Base-by-base conservation (phyloP, 2,329 filamentous ascomycete species). In the Endocalyx cinctus region DNA sequence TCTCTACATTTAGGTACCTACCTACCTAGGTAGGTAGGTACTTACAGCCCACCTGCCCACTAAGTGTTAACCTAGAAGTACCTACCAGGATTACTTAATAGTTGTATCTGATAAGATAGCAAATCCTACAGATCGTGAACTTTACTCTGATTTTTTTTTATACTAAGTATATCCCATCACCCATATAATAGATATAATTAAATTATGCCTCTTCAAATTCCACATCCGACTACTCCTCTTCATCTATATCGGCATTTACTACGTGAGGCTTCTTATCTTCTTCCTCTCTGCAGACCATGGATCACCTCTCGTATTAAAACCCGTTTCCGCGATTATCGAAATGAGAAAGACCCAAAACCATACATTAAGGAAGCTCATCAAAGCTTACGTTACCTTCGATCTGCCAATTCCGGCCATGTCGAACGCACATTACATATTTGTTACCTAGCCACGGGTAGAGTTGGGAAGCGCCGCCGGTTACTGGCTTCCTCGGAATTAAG, bases 191-290 rank as follows among this genome's bases (percentile, higher is more conserved):
- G n/a, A n/a, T n/a, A n/a, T n/a, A n/a, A n/a, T n/a, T n/a, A n/a
- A n/a, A 37, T 15, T 15, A 62, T 63, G 57, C 54, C 55, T 31
- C 52, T 57, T 16, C 58, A 54, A 31, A 56, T 66, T 15, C 54
- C 54, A 13, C 47, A 54, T 25, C 58, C 60, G 10, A 41, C 34
- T 8, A 50, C 45, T 1, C 41, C 62, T 4, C 46, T 68, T 11
- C 67, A 71, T 45, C 55, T 77, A 29, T 82, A 78, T 53, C 69
- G 78, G 35, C 67, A 74, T 37, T 59, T 82, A 15, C 70, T 82
- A 22, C 74, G 78, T 38, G 75, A 80, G 59, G 62, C 67, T 25
- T 69, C 72, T 17, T 82, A 82, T 49, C 69, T 82, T 3, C 75
- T 76, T 2, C 63, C 63, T 3, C 55, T 69, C 25, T 72, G 71